A percentile compares a stretch with the other conserved stretches of the same genome.
Conservation (phyloP, 2,329 filamentous ascomycete genomes). For the Laburnicola sp. region DNA sequence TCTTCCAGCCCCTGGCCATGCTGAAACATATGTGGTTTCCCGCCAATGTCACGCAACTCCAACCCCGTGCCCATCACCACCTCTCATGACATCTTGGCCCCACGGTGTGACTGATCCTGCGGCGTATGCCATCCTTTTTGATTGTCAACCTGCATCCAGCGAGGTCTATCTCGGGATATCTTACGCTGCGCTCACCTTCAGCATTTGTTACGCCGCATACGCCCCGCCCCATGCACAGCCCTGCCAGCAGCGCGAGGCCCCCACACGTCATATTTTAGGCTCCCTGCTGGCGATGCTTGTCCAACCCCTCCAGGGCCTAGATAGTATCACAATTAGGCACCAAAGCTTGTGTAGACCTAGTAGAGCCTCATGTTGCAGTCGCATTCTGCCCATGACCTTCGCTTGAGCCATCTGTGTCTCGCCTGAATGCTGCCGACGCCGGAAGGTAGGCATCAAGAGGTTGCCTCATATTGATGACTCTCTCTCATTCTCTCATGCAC, state of each 20-base stretch:
- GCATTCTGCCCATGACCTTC: not conserved
- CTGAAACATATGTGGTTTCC: slow-evolving; percentile 1
- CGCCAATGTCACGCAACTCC: not conserved
- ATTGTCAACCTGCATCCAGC: not conserved
- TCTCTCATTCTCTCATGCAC: too few species aligned
- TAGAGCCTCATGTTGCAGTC: not conserved
- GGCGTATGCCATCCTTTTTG: not conserved
- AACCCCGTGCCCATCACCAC: not conserved
- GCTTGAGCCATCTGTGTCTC: too few species aligned
- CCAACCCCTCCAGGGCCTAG: not conserved
- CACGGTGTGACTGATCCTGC: not conserved
- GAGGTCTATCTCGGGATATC: not conserved
- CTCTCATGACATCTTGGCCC: slow-evolving; percentile 2
- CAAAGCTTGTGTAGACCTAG: not conserved
- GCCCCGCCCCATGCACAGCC: slow-evolving; percentile 5
- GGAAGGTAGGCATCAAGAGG: too few species aligned
- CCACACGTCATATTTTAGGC: slow-evolving; percentile 2
- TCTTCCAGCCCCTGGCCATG: not conserved
- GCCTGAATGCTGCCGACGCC: too few species aligned
- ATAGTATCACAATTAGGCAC: not conserved
- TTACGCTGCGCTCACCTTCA: slow-evolving; percentile 1
- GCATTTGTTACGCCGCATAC: not conserved
- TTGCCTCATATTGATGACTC: too few species aligned
- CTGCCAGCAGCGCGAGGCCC: not conserved
- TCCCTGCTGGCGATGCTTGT: slow-evolving; percentile 1